Base-by-base conservation (phyloP, 345 rosid genomes). In the Kernera saxatilis region DNA sequence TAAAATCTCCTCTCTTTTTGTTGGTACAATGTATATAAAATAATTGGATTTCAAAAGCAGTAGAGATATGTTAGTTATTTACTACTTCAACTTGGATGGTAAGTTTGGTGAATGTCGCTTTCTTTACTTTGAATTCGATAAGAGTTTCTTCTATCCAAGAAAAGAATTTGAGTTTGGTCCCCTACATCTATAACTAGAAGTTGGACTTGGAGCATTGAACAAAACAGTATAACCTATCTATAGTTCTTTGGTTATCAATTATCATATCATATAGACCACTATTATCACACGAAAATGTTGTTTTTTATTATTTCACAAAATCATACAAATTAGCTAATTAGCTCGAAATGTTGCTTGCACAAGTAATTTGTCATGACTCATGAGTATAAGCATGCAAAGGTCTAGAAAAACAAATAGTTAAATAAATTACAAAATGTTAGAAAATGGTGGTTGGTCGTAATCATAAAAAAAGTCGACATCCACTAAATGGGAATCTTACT, bases 371-470 rank as follows among this genome's bases (percentile, higher is more conserved):
- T 41, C 25, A 23, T 57, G 48, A 83, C 70, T 82, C 75, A 82
- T 79, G 91, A 88, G 93, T 83, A 79, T 83, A 80, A 67, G 84
- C 58, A 77, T 80, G 82, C 85, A 71, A 82, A 87, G 84, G 86
- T 57, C 70, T 77, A 68, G 64, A 50, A 30, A 33, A 50, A 75
- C 56, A 59, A 21, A 35, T 22, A 73, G 8, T 17, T 17, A 17
- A 33, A 2, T 17, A 23, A 35, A 48, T 57, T n/a, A n/a, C n/a
- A 56, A 18, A 25, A 22, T 48, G 43, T 61, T 60, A 22, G 45
- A 19, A 69, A 36, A 27, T 69, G 70, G 70, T 44, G 58, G 75
- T 36, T 62, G 70, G 75, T 75, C 70, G 46, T 36, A 69, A 48
- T 62, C 65, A 54, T 45, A 14, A 54, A 61, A 61, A 13, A 46